Evolutionary conservation across 257 asterid genomes (phyloP), one percentile per base, ranked within the genome.

Genomic region (Plantago major): DNA sequence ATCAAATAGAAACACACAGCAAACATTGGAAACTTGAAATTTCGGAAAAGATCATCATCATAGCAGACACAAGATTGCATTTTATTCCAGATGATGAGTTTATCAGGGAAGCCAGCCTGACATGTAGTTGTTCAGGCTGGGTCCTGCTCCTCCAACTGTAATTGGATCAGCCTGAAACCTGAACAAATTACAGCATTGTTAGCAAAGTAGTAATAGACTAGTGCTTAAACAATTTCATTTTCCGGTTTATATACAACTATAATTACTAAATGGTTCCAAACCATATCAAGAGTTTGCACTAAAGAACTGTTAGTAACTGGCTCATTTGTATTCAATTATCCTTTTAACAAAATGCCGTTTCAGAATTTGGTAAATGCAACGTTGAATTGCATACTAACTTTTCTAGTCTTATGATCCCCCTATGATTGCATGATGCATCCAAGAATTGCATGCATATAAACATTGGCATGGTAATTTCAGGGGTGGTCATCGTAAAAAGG

Each of bases 91-190:
- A 33, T 33, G 40, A 33, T 2, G 8, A 46, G 12, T 30, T 47
- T 16, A 50, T 87, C 85, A 85, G 53, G 89, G 87, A 58, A 87
- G 79, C 98, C 98, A 92, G 14, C 95, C 90, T 4, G 89, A 71
- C 64, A 92, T 86, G 89, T 79, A 92, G 90, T 86, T 76, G 80
- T 81, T 88, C 75, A 86, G 80, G 81, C 95, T 92, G 0, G 98
- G 95, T 18, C 97, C 97, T 52, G 95, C 94, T 71, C 68, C 83
- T 76, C 74, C 89, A 33, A 69, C 88, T 48, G 85, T 69, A 54
- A 84, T 68, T 60, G 79, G 86, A 68, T 88, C 95, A 55, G 55
- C 71, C 78, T 81, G 98, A 67, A 84, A 88, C 81, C 96, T 90
- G 89, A 62, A 69, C 40, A 7, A 44, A 46, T 52, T 60, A 42